Base-by-base conservation (phyloP, 805 yeast species). In the Wickerhamomyces tratensis region DNA sequence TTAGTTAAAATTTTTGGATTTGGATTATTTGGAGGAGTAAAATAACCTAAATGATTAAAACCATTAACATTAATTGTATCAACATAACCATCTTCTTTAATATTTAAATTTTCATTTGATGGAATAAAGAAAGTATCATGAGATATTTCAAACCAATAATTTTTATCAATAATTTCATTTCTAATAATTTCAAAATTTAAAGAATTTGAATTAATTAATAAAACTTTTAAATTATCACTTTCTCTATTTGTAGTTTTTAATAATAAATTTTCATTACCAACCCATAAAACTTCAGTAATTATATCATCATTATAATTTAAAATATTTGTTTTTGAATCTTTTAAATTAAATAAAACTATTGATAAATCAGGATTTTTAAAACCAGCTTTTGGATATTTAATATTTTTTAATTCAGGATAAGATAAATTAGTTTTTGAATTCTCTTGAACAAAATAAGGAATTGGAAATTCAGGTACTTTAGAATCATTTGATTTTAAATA, bases 351-450 rank as follows among this genome's bases (percentile, higher is more conserved):
- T 25, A 76, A 61, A 42, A 69, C 59, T 30, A 80, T 52, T 34
- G 74, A 74, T 3, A 81, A 87, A 5, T 61, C 53, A 1, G 96
- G 96, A 53, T 87, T 87, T 10, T 78, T 62, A 43, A 68, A 75
- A 0, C 96, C 96, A 9, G 95, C 82, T 56, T 87, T 87, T 15
- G 96, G 96, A 59, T 87, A 87, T 52, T 79, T 76, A 46, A 84
- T 66, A 27, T 71, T 63, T 25, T 68, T 65, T 40, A 80, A 57
- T 5, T 70, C 71, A 7, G 95, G 87, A 53, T 86, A 84, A 20
- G 20, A 20, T 31, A 68, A 62, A 27, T 68, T 67, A 11, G 69
- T 64, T 30, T 67, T 68, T 39, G 38, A 14, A 31, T 60, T 59
- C 35, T 64, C 57, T 49, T 79, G 82, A 14, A 77, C 84, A 63